Evolutionary conservation across 176 grass and related monocot genomes (phyloP), one percentile per base, ranked within the genome.

Genomic region (Melocanna baccifera): DNA sequence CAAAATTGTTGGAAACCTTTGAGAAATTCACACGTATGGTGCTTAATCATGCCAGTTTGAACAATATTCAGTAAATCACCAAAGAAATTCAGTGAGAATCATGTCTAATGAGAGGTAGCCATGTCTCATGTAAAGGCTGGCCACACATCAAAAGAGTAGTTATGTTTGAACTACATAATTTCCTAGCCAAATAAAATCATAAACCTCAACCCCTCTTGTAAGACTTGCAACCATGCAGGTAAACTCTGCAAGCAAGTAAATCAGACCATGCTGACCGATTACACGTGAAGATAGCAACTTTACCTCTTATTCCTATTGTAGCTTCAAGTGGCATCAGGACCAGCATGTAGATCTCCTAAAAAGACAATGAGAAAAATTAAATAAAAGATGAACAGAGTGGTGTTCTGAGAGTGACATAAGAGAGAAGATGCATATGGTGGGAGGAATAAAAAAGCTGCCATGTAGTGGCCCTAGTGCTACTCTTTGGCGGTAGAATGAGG

Each of bases 391-490:
- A 71, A 52, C 69, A 66, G 10, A 56, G 22, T 66, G 20, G 29
- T 81, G 86, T 78, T 64, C 37, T 78, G 83, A 86, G 72, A 73
- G 66, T 29, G 84, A 86, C 73, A 65, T 52, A 48, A 86, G 57
- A 83, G 88, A 77, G 57, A 41, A 50, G 30, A 78, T 82, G 73
- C 84, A 48, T 66, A 59, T 13, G n/a, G 11, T 1, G 5, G 57
- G 23, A 72, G 11, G 58, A 69, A 86, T 73, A 71, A 77, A 77
- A 77, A 47, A 28, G 47, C 78, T 72, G 72, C 9, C 63, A 55
- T 53, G 32, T 26, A 19, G 45, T 56, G 71, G 36, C 20, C 70
- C 55, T 81, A 69, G 62, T 74, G n/a, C 48, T 63, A 55, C 62
- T 65, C 19, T 64, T 56, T 77, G 15, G 64, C 6, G 20, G 57